Percentiles rank a stretch among this genome's conserved stretches.
Conservation (phyloP, 176 grass and related monocot species). For the Carex parvula region DNA sequence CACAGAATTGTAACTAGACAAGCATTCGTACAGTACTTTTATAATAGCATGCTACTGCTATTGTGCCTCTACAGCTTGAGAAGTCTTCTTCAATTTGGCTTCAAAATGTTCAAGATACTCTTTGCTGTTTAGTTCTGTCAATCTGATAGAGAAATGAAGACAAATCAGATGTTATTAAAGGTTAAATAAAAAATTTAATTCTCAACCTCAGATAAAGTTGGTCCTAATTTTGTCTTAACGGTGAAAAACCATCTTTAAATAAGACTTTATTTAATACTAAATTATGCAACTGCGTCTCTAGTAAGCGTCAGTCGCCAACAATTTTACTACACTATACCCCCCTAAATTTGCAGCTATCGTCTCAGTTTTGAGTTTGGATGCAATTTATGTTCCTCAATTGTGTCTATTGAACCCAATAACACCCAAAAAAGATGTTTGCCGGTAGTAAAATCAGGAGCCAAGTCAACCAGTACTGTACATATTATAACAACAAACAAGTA, state of each 20-base stretch:
- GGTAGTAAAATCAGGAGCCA: not conserved
- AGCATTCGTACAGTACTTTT: not conserved
- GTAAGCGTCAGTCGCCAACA: not conserved
- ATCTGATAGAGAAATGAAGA: constrained; percentile 6
- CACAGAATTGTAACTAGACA: not conserved
- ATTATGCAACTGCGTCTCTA: not conserved
- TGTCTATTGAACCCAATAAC: not conserved
- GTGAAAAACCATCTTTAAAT: not conserved
- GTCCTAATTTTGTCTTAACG: not conserved
- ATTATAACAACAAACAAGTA: not conserved
- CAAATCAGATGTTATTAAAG: not conserved
- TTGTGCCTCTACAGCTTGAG: constrained; percentile 11
- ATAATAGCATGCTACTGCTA: too few species aligned
- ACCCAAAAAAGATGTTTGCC: not conserved
- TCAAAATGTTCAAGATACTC: constrained; percentile 27
- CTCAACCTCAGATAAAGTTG: not conserved
- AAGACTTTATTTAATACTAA: not conserved
- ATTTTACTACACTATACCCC: not conserved
- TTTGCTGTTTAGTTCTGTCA: constrained; percentile 29
- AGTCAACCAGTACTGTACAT: not conserved
- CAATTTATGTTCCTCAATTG: not conserved
- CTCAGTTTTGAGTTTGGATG: not conserved
- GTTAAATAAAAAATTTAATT: not conserved
- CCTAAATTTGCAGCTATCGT: not conserved
- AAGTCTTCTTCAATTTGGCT: constrained; percentile 10